A percentile compares a stretch with the other conserved stretches of the same genome.
These are phyloP conservation scores for Exophiala aquamarina DNA, from an alignment of 2,329 filamentous ascomycete genomes.

Conservation along the genomic window DNA sequence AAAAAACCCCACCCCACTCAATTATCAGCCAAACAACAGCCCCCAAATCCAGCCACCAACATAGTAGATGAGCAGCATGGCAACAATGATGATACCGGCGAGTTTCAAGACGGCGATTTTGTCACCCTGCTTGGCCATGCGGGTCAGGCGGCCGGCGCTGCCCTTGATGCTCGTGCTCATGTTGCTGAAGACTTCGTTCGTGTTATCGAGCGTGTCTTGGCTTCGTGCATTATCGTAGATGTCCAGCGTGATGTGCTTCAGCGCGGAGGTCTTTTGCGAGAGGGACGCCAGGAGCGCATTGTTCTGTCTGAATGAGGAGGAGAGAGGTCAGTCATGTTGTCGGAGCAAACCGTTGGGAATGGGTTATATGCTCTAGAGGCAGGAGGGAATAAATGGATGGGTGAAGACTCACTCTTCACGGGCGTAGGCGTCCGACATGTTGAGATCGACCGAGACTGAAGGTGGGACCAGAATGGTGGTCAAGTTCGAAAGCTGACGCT, in stretches of 20 bases:
- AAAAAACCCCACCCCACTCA: background rate
- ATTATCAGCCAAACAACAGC: constrained; percentile 23
- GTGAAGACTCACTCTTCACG: constrained; percentile 56
- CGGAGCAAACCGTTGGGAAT: no score
- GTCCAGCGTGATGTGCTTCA: constrained; percentile 92
- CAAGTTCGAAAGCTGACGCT: background rate
- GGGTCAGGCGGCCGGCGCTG: constrained; percentile 75
- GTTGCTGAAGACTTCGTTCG: constrained; percentile 87
- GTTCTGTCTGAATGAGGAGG: constrained; percentile 68
- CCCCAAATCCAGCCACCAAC: constrained; percentile 62
- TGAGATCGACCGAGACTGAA: constrained; percentile 21
- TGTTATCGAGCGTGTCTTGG: constrained; percentile 84
- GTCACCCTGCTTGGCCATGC: constrained; percentile 90
- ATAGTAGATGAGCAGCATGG: constrained; percentile 75
- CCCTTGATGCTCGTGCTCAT: constrained; percentile 82
- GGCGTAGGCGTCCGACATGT: constrained; percentile 59
- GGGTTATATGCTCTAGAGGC: no score
- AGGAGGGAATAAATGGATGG: constrained; percentile 4
- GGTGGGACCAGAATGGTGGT: background rate
- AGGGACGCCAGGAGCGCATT: constrained; percentile 92
- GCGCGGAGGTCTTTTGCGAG: constrained; percentile 82
- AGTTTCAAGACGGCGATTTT: constrained; percentile 89
- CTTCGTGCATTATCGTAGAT: constrained; percentile 95
- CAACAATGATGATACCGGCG: constrained; percentile 74
- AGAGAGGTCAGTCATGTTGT: no score